Evolutionary conservation across 192 early-diverging fungal genomes (phyloP).

Genomic region (Backusella psychrophila): DNA sequence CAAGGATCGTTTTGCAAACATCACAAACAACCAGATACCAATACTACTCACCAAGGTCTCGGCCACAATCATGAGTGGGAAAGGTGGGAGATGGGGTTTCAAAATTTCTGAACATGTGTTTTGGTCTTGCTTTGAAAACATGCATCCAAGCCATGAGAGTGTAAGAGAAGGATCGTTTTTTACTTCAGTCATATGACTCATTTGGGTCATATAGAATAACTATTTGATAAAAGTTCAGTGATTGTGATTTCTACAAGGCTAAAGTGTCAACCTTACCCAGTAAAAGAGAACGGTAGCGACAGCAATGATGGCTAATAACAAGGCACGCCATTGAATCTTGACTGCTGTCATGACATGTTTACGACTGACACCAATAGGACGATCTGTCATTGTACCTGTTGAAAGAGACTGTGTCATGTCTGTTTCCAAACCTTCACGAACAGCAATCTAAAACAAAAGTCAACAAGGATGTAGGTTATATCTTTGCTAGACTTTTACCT

Average conservation of each 20-base stretch:
- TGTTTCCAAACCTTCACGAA: conserved; percentile 32
- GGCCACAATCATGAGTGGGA: conserved; percentile 43
- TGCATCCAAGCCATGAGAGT: conserved; percentile 38
- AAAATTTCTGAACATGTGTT: conserved; percentile 35
- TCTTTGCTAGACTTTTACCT: conserved; percentile 11
- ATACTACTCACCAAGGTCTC: conserved; percentile 41
- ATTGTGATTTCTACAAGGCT: too few species aligned
- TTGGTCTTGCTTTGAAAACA: conserved; percentile 30
- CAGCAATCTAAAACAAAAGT: conserved; percentile 17
- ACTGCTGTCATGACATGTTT: conserved; percentile 51
- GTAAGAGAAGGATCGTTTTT: conserved; percentile 14
- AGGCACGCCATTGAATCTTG: conserved; percentile 54
- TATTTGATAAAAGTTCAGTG: not conserved
- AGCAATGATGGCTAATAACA: conserved; percentile 43
- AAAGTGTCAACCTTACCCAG: conserved; percentile 30
- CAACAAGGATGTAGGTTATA: not conserved
- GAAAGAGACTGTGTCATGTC: conserved; percentile 28
- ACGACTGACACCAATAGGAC: conserved; percentile 3
- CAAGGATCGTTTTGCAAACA: conserved; percentile 45
- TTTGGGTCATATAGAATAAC: conserved; percentile 51
- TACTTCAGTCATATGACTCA: conserved; percentile 29
- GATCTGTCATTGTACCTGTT: conserved; percentile 3
- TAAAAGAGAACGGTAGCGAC: conserved; percentile 46
- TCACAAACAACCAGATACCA: conserved; percentile 43
- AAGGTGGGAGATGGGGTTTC: conserved; percentile 39